phyloP scores from a whole-genome alignment of 371 early-diverging fungal species.

The Mortierella sp. region DNA sequence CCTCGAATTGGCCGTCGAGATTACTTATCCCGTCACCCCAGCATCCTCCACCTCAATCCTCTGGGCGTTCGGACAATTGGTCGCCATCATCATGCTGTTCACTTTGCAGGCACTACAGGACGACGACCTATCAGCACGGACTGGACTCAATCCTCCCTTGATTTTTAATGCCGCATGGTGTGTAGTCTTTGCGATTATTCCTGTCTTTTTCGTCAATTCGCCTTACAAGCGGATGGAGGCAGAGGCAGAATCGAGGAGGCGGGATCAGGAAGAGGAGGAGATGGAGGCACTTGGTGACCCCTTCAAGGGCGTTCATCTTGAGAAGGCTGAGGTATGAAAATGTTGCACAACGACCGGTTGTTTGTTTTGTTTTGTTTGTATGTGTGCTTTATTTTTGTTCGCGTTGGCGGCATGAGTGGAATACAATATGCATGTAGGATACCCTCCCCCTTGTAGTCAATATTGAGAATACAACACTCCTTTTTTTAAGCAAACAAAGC shows the following conservation, averaged over 20 bases:
- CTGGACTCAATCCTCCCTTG: slow-evolving; percentile 46
- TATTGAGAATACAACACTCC: too few species aligned
- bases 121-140: slow-evolving; percentile 15
- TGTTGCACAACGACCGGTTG: too few species aligned
- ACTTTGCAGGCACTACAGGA: slow-evolving; percentile 62
- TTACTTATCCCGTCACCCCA: slow-evolving; percentile 69
- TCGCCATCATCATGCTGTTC: slow-evolving; percentile 63
- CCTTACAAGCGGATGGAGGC: slow-evolving; percentile 52
- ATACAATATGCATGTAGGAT: too few species aligned
- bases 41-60: slow-evolving; percentile 65
- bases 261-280: neutral
- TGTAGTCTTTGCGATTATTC: slow-evolving; percentile 25
- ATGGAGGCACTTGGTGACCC: neutral
- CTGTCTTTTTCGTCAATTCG: slow-evolving; percentile 42
- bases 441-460: too few species aligned
- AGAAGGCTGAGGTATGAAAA: neutral
- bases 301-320: neutral
- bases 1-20: slow-evolving; percentile 69
- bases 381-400: too few species aligned
- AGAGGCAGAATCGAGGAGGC: slow-evolving; percentile 20
- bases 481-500: too few species aligned
- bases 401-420: too few species aligned
- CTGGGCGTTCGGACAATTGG: slow-evolving; percentile 66
- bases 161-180: slow-evolving; percentile 57
- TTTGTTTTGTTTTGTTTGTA: too few species aligned